Evolutionary conservation across 2,329 filamentous ascomycete species (phyloP), one percentile per base, ranked within the genome.

Genomic region (Fusarium sororula): DNA sequence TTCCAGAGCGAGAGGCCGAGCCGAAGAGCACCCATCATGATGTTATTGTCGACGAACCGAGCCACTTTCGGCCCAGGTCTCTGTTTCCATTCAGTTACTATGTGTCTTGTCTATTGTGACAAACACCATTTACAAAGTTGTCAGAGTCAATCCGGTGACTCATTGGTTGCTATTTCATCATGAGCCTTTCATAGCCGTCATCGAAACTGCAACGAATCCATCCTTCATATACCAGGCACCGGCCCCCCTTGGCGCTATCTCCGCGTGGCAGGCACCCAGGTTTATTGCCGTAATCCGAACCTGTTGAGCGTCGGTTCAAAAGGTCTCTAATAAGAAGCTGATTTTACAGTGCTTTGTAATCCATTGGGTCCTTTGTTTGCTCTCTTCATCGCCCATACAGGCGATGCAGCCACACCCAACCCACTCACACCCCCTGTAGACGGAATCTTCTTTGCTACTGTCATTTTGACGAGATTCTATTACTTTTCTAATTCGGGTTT

Each of bases 281-380:
- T 38, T 61, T 61, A 42, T 59, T 73, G 72, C 72, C 72, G 72
- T 75, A 56, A 63, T 59, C 72, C 72, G 72, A 66, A 42, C 50
- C 55, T 68, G 56, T 72, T 45, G 59, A 63, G 50, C 18, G 26
- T 30, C 44, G 17, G 54, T 54, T 55, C 51, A 50, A 32, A 54
- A 47, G 38, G 48, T 26, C 57, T 30, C 60, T 41, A 30, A 35
- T 35, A 20, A 39, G 20, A 35, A 24, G 26, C 54, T 61, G 47
- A 10, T 56, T 59, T 39, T 66, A 18, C 38, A 24, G 47, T 70
- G 73, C 73, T 75, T 75, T 75, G 73, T 75, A 75, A 75, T 75
- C 72, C 35, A 37, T 64, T 64, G 54, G 71, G 32, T 61, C 57
- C 39, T 62, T 63, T 60, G 41, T 64, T 54, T 32, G 45, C 26